Conservation (phyloP, 805 yeast species). For the Cyberlindnera mississippiensis region DNA sequence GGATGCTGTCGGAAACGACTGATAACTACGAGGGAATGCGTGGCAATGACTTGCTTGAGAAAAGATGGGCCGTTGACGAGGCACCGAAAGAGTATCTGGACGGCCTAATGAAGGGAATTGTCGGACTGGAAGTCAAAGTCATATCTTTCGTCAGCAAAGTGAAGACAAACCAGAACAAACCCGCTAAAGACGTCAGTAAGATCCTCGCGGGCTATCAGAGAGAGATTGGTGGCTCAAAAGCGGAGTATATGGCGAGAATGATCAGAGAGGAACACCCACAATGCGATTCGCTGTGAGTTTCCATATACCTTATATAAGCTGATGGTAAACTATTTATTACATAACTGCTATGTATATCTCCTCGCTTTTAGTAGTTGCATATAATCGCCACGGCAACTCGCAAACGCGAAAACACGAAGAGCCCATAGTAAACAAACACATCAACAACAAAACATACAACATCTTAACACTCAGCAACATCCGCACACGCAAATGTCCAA, state of each 20-base stretch:
- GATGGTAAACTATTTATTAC: no score
- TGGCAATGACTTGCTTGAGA: constrained; percentile 18
- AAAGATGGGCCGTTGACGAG: constrained; percentile 52
- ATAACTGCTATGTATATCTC: no score
- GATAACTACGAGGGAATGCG: constrained; percentile 44
- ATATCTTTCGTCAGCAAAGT: constrained; percentile 45
- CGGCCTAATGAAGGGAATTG: constrained; percentile 44
- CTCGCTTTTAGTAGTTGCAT: no score
- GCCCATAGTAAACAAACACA: background rate
- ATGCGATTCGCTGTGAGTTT: background rate
- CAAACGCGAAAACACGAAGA: background rate
- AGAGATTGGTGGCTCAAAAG: constrained; percentile 33
- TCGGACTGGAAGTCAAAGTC: constrained; percentile 53
- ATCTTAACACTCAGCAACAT: background rate
- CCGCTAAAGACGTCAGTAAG: constrained; percentile 45
- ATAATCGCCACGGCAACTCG: background rate
- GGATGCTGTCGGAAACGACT: constrained; percentile 42
- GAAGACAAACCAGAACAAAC: constrained; percentile 53
- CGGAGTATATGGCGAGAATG: constrained; percentile 14
- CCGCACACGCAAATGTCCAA: constrained; percentile 23
- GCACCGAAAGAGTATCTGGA: constrained; percentile 49
- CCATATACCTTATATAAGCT: no score
- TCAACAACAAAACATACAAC: background rate
- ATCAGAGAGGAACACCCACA: constrained; percentile 13
- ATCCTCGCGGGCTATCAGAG: constrained; percentile 43